phyloP scores from a whole-genome alignment of 148 eudicot species.

The Agrostemma githago region DNA sequence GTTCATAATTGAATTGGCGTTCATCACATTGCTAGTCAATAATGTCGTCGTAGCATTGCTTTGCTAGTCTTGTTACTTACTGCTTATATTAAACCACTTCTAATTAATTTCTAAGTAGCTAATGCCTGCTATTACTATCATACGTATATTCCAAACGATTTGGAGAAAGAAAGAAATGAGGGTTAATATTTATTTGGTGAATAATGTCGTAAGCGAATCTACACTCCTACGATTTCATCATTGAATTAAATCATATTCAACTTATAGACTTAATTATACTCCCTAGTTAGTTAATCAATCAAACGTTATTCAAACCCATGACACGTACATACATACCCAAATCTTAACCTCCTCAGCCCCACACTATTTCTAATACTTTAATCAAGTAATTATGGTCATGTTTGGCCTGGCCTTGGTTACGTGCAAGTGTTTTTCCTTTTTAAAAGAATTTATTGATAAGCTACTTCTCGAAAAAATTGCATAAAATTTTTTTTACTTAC shows the following conservation, averaged over 20 bases:
- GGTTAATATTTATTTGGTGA: neutral
- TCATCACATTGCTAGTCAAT: neutral
- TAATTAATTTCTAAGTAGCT: no score
- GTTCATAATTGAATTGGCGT: neutral
- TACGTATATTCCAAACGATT: slow-evolving; percentile 5
- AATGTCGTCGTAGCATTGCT: no score
- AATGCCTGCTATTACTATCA: neutral
- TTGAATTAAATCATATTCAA: neutral
- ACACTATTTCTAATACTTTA: neutral
- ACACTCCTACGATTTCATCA: slow-evolving; percentile 8
- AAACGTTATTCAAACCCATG: slow-evolving; percentile 2
- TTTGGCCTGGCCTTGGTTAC: no score
- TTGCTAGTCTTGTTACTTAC: neutral
- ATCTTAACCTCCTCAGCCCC: slow-evolving; percentile 22
- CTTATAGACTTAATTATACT: neutral
- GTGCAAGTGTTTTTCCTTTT: no score
- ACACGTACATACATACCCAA: slow-evolving; percentile 14
- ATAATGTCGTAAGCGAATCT: slow-evolving; percentile 10
- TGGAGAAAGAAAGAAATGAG: neutral
- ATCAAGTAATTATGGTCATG: no score
- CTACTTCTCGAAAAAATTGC: no score
- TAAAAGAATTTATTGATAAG: no score
- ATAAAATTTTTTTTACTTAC: no score
- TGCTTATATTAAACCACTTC: neutral
- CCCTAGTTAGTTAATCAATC: slow-evolving; percentile 2